phyloP scores from a whole-genome alignment of 805 yeast genomes.

The Candida ipomoeae region DNA sequence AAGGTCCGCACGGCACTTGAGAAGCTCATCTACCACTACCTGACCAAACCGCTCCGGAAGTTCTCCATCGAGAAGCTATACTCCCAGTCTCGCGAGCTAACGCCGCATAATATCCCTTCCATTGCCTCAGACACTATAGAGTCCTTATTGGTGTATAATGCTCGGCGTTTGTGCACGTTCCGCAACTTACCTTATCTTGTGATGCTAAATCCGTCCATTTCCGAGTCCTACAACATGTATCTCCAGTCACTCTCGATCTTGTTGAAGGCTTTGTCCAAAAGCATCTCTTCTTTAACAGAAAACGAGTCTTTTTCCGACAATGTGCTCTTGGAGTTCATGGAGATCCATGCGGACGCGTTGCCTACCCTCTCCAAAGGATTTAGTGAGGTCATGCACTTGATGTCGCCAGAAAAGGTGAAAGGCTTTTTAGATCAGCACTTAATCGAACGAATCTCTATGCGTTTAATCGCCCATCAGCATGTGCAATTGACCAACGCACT shows the following conservation, averaged over 20 bases:
- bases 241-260: constrained; percentile 54
- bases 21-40: constrained; percentile 53
- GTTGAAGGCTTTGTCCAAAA: constrained; percentile 30
- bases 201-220: constrained; percentile 81
- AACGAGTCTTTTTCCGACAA: constrained; percentile 47
- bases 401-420: constrained; percentile 49
- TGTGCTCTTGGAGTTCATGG: constrained; percentile 56
- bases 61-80: constrained; percentile 50
- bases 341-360: constrained; percentile 79
- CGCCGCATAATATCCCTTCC: constrained; percentile 31
- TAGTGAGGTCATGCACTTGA: constrained; percentile 51
- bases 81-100: constrained; percentile 36
- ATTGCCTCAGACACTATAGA: constrained; percentile 56
- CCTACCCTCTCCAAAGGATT: constrained; percentile 81
- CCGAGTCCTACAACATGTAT: constrained; percentile 71
- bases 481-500: constrained; percentile 50
- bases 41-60: constrained; percentile 49
- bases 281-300: constrained; percentile 47
- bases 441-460: constrained; percentile 79
- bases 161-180: constrained; percentile 66
- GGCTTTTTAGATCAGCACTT: constrained; percentile 71
- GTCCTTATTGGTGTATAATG: constrained; percentile 55
- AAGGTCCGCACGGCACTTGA: constrained; percentile 56
- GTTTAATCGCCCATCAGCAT: constrained; percentile 84
- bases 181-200: constrained; percentile 78